A percentile compares a stretch with the other conserved stretches of the same genome.
Evolutionary conservation across 768 basidiomycete species (phyloP).

Genomic region (Megacollybia marginata): DNA sequence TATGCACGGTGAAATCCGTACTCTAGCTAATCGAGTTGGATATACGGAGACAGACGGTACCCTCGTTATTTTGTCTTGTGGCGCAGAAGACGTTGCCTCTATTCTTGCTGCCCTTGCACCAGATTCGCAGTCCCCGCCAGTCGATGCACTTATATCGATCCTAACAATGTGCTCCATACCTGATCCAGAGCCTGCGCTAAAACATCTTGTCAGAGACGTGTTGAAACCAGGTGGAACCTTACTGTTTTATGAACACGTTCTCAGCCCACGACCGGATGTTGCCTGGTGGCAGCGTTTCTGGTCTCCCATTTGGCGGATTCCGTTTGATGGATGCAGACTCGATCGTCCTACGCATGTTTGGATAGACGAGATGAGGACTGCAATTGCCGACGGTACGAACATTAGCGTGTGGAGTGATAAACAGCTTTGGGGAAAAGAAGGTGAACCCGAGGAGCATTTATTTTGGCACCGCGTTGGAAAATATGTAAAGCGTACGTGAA

Average conservation of each 20-base stretch:
- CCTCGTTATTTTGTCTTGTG: slow-evolving; percentile 52
- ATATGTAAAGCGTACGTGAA: slow-evolving; percentile 35
- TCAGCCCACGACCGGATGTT: slow-evolving; percentile 42
- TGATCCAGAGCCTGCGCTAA: slow-evolving; percentile 39
- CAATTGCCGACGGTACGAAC: slow-evolving; percentile 14
- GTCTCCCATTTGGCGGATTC: slow-evolving; percentile 58
- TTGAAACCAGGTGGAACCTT: slow-evolving; percentile 60
- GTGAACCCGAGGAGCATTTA: slow-evolving; percentile 47
- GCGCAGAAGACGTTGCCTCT: slow-evolving; percentile 48
- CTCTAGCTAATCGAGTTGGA: slow-evolving; percentile 40
- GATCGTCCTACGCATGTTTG: slow-evolving; percentile 50
- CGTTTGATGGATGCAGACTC: slow-evolving; percentile 59
- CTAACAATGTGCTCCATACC: slow-evolving; percentile 65
- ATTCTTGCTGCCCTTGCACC: slow-evolving; percentile 37
- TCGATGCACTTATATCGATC: slow-evolving; percentile 60
- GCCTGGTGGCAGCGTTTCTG: slow-evolving; percentile 70
- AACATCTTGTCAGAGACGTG: slow-evolving; percentile 37
- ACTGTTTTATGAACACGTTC: slow-evolving; percentile 67
- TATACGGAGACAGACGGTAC: slow-evolving; percentile 45
- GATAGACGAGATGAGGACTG: slow-evolving; percentile 28
- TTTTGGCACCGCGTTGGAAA: slow-evolving; percentile 56
- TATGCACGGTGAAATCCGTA: slow-evolving; percentile 55
- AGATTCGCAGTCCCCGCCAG: slow-evolving; percentile 9
- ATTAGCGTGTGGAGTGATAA: slow-evolving; percentile 42
- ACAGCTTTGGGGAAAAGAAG: slow-evolving; percentile 40